Evolutionary conservation across 345 rosid genomes (phyloP), one percentile per base, ranked within the genome.

Genomic region (Melastoma malabathricum): DNA sequence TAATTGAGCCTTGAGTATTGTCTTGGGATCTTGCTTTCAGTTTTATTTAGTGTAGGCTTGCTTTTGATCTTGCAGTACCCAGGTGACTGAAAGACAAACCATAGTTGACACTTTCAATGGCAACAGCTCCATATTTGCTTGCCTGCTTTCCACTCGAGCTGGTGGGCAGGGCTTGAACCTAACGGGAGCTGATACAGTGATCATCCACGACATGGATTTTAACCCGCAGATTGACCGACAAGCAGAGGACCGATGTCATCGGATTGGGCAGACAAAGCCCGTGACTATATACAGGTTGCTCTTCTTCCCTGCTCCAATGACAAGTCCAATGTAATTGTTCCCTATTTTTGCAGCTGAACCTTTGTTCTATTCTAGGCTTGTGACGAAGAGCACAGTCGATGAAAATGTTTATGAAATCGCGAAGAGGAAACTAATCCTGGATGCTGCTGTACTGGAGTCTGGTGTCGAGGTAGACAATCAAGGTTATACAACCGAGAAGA

Each of bases 151-250:
- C 2, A 85, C 95, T 0, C 72, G 94, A 77, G 97, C 97, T 17
- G 97, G 97, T 46, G 97, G 99, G 17, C 95, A 93, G 77, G 97
- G 99, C 52, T 78, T 93, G 72, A 88, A 93, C 72, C 61, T 93
- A 65, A 88, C 81, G 0, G 98, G 93, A 44, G 95, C 97, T 46
- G 99, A 88, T 64, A 88, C 94, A 0, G 95, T 85, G 27, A 69
- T 88, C 44, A 85, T 85, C 57, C 94, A 88, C 44, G 89, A 88
- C 67, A 79, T 92, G 97, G 97, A 84, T 78, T 92, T 88, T 65
- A 92, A 92, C 60, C 99, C 95, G 20, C 97, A 92, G 66, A 92
- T 92, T 58, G 97, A 92, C 47, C 71, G 97, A 17, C 97, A 84
- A 64, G 99, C 95, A 46, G 97, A 84, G 77, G 97, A 88, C 69